Base-by-base conservation (phyloP, 441 rosid genomes). In the Daphne laureola region DNA sequence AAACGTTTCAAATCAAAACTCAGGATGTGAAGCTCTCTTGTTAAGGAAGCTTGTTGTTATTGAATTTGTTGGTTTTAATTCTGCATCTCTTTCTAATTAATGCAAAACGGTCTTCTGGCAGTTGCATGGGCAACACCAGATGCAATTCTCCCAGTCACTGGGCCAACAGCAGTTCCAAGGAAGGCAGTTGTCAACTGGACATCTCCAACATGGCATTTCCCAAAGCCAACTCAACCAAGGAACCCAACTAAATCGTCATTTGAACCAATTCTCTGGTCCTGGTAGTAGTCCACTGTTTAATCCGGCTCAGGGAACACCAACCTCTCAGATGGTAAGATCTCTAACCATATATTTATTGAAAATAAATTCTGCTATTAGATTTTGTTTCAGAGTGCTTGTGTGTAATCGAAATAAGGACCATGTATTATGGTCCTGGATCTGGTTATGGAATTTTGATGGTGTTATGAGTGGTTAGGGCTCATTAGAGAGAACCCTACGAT, bases 221-320 rank as follows among this genome's bases (percentile, higher is more conserved):
- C 99, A 93, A 81, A 80, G 82, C 58, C 94, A 83, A 68, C 90
- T 94, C 36, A 81, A 73, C 64, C 99, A 87, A 75, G 86, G 83
- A 61, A 83, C 62, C 67, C 84, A 74, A 55, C 68, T 86, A 74
- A 87, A 72, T 77, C 95, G 95, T 55, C 95, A 84, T 73, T 64
- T 94, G 61, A 74, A 70, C 71, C 97, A 87, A 79, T 85, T 80
- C 68, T 78, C 99, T 49, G 56, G 90, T 56, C 68, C 84, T 67
- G 90, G 90, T 35, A 93, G 82, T 71, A 80, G 57, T 64, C 84
- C 95, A 51, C 62, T 90, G 74, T 89, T 80, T 66, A 93, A 76
- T 79, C 84, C 97, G 71, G 96, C 95, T 46, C 97, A 94, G 74
- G 89, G 86, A 55, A 67, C 90, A 64, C 77, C 84, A 48, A 90